Conservation (phyloP, 2,329 filamentous ascomycete species). For the Trichoderma breve region DNA sequence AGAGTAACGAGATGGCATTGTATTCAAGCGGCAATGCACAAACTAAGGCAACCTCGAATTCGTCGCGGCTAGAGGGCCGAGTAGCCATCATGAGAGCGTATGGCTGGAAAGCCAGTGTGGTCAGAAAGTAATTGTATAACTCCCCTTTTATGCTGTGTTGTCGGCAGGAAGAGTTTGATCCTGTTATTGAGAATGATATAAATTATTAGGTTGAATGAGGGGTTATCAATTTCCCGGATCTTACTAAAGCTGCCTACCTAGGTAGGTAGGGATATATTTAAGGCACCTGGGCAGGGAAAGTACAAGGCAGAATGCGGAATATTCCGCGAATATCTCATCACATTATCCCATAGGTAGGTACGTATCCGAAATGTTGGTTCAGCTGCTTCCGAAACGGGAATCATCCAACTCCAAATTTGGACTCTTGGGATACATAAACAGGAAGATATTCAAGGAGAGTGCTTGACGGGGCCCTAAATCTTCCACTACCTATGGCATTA, state of each 20-base stretch:
- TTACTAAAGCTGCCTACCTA: neutral
- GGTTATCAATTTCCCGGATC: neutral
- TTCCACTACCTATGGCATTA: constrained; percentile 32
- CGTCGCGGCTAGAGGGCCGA: neutral
- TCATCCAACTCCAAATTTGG: neutral
- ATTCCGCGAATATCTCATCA: too few species aligned
- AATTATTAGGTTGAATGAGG: neutral
- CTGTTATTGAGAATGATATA: neutral
- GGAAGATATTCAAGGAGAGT: neutral
- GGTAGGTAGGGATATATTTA: neutral
- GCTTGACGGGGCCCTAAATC: neutral
- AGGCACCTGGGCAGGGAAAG: neutral
- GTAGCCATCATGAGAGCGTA: neutral
- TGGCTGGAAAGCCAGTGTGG: neutral
- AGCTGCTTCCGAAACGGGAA: neutral
- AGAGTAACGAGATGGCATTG: neutral
- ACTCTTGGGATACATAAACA: neutral
- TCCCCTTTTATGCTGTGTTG: neutral
- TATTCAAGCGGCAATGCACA: neutral
- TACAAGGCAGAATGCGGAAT: too few species aligned
- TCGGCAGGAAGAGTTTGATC: neutral
- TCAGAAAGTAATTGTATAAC: neutral
- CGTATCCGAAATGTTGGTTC: neutral
- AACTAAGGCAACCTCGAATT: neutral
- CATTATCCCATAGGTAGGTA: too few species aligned